phyloP scores from a whole-genome alignment of 768 basidiomycete genomes.

The Mycena rosella region DNA sequence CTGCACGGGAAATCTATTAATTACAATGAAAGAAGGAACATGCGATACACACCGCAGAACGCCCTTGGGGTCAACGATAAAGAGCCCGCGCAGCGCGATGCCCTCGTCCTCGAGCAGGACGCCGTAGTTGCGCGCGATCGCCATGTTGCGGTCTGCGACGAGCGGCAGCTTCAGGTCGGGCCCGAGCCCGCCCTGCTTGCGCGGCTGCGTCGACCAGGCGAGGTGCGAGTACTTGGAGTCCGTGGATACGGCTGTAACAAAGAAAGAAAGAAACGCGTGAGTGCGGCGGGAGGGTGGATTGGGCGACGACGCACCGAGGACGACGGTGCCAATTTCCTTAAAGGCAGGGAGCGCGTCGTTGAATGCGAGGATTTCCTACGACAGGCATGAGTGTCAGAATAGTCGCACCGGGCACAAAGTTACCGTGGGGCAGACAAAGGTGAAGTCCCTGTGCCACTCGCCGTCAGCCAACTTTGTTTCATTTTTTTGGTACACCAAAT shows the following conservation, averaged over 20 bases:
- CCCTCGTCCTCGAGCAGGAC: constrained; percentile 92
- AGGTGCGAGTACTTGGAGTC: constrained; percentile 92
- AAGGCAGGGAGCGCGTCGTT: constrained; percentile 88
- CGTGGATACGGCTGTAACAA: constrained; percentile 75
- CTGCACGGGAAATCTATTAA: no score
- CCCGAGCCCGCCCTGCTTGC: constrained; percentile 90
- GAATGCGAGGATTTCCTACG: constrained; percentile 90
- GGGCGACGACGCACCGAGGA: constrained; percentile 84
- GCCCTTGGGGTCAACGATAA: constrained; percentile 90
- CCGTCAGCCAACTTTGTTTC: neutral
- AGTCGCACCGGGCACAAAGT: neutral
- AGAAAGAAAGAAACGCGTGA: constrained; percentile 9
- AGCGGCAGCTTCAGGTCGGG: constrained; percentile 89
- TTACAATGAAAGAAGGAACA: neutral
- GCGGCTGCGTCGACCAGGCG: constrained; percentile 86
- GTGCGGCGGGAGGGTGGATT: neutral
- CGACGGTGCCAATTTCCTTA: constrained; percentile 76
- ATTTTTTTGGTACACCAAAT: neutral
- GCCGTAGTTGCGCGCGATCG: constrained; percentile 87
- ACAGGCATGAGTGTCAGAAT: neutral
- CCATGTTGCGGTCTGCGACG: constrained; percentile 83
- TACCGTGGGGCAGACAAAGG: constrained; percentile 89
- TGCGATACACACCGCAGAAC: constrained; percentile 64
- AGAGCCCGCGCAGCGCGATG: constrained; percentile 87
- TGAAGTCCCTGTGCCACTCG: constrained; percentile 75